Percentiles rank a stretch among this genome's conserved stretches.
These are phyloP conservation scores for Stellera chamaejasme DNA, from an alignment of 345 rosid genomes.

Conservation along the genomic window DNA sequence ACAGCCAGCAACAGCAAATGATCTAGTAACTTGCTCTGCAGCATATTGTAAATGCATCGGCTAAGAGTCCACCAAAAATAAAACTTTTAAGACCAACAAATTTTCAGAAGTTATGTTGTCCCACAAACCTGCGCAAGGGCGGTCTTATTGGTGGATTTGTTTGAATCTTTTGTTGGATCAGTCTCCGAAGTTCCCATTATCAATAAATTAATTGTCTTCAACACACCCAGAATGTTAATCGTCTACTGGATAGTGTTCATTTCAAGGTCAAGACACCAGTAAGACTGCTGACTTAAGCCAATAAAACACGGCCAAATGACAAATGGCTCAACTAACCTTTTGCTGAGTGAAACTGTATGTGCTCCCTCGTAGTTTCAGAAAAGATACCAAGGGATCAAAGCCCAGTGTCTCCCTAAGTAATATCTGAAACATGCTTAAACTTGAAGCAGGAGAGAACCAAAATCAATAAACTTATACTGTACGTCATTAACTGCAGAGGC, in stretches of 20 bases:
- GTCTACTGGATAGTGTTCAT: conserved; percentile 83
- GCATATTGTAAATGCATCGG: conserved; percentile 10
- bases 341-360: conserved; percentile 86
- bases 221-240: conserved; percentile 72
- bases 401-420: conserved; percentile 92
- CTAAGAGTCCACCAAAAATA: conserved; percentile 9
- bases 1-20: conserved; percentile 80
- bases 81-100: neutral
- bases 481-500: neutral
- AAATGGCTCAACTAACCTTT: conserved; percentile 57
- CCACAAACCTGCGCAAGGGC: conserved; percentile 78
- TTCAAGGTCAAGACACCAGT: conserved; percentile 31
- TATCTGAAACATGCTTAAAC: conserved; percentile 38
- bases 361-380: conserved; percentile 70
- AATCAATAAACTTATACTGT: neutral
- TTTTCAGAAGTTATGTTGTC: conserved; percentile 3
- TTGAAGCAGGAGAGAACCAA: conserved; percentile 16
- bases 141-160: conserved; percentile 71
- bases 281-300: conserved; percentile 21
- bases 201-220: conserved; percentile 83
- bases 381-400: conserved; percentile 67
- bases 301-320: neutral
- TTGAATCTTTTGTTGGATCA: conserved; percentile 67
- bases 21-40: conserved; percentile 76
- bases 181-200: conserved; percentile 60